Evolutionary conservation across 495 filamentous ascomycete species (phyloP).

Genomic region (Podospora anserina): DNA sequence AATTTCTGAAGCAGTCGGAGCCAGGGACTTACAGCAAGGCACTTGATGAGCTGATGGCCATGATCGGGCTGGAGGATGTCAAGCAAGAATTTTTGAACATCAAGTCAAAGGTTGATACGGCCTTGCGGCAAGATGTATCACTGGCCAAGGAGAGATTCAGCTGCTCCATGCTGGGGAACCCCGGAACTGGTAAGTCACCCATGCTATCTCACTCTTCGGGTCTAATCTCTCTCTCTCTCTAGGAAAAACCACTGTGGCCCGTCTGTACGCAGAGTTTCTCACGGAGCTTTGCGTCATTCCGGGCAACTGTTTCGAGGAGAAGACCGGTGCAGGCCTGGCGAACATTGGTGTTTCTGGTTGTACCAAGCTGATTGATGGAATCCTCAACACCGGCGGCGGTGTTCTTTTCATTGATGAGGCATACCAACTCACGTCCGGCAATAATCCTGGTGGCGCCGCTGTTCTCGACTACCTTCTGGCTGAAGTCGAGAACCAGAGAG

Average conservation of each 20-base stretch:
- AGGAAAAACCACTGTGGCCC: conserved; percentile 83
- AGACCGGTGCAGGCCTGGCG: conserved; percentile 65
- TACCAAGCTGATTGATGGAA: conserved; percentile 57
- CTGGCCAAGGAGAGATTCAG: conserved; percentile 60
- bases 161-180: conserved; percentile 68
- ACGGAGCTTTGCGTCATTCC: conserved; percentile 57
- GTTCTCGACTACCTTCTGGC: conserved; percentile 74
- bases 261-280: conserved; percentile 69
- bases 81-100: conserved; percentile 63
- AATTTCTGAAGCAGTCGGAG: conserved; percentile 53
- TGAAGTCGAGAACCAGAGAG: conserved; percentile 70
- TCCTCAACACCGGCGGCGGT: conserved; percentile 60
- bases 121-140: conserved; percentile 54
- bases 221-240: background rate
- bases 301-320: conserved; percentile 57
- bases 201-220: background rate
- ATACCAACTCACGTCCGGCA: conserved; percentile 64
- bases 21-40: conserved; percentile 46
- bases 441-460: conserved; percentile 50
- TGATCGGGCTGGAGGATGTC: conserved; percentile 71
- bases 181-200: conserved; percentile 62
- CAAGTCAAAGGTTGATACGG: conserved; percentile 64
- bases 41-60: conserved; percentile 64
- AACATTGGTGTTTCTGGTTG: conserved; percentile 57
- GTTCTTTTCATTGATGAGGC: conserved; percentile 76